phyloP scores from a whole-genome alignment of 2,329 filamentous ascomycete genomes.

The Penicillium italicum region DNA sequence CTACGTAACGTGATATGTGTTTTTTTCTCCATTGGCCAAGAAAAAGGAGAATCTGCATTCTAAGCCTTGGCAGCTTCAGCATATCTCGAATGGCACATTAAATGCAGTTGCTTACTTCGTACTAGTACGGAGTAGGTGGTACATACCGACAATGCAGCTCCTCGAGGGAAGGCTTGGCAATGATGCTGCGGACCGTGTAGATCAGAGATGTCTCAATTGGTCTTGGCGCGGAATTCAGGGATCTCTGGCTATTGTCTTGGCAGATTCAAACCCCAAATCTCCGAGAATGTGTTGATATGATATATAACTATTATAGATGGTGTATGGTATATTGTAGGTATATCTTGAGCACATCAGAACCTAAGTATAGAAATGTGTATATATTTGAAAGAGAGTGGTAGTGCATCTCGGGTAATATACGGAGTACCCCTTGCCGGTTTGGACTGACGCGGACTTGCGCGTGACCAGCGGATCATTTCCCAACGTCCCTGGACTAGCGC shows the following conservation, averaged over 20 bases:
- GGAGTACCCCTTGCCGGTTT: not conserved
- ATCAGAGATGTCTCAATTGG: conserved; percentile 7
- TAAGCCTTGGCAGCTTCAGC: not conserved
- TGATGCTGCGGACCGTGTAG: conserved; percentile 10
- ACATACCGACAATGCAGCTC: not conserved
- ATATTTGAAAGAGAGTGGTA: too few relatives aligned
- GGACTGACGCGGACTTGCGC: conserved; percentile 15
- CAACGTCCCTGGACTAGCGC: not conserved
- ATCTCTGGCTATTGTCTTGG: conserved; percentile 16
- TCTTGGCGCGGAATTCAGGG: conserved; percentile 18
- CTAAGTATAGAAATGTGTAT: not conserved
- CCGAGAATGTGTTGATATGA: not conserved
- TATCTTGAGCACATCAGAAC: not conserved
- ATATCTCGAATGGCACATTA: not conserved
- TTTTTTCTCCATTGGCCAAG: not conserved
- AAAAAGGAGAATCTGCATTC: not conserved
- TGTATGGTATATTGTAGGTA: not conserved
- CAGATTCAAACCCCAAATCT: not conserved
- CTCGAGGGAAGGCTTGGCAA: conserved; percentile 10
- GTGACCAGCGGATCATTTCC: conserved; percentile 24
- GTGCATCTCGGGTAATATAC: not conserved
- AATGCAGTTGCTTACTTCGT: not conserved
- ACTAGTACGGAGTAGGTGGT: not conserved
- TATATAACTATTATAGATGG: too few relatives aligned
- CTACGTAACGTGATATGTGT: not conserved